Base-by-base conservation (phyloP, 1,139 yeast species). In the Meyerozyma guilliermondii region DNA sequence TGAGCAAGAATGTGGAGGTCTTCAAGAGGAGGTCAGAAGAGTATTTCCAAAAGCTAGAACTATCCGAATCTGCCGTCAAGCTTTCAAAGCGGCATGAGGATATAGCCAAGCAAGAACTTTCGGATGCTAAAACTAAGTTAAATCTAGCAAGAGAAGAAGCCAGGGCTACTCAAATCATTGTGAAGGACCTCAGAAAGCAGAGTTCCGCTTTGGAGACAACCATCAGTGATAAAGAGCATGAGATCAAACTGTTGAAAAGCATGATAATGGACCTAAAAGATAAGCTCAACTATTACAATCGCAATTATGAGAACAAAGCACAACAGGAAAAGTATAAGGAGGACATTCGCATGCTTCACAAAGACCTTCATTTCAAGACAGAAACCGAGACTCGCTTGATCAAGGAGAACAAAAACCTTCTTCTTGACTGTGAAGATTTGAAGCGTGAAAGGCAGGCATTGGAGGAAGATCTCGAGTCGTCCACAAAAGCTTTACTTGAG, bases 11-110 rank as follows among this genome's bases (percentile, higher is more conserved):
- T 34, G 65, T 84, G 35, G 80, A 77, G 27, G 66, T 86, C 31
- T 88, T 85, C 61, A 84, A 81, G 55, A 65, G 70, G 34, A 75
- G 96, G 45, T 81, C 95, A 13, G 92, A 87, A 39, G 87, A 84
- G 50, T 86, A 87, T 55, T 80, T 76, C 53, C 71, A 74, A 46
- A 86, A 87, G 52, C 68, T 89, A 30, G 95, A 88, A 54, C 75
- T 80, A 46, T 92, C 95, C 0, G 96, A 91, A 55, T 73, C 83
- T 40, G 84, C 88, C 2, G 80, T 86, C 2, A 68, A 75, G 39
- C 75, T 80, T 40, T 79, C 88, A 3, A 68, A 68, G 50, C 71
- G 87, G 50, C 80, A 83, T 14, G 91, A 84, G 55, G 74, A 74
- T 41, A 62, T 70, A 42, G 75, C 85, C 7, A 66, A 63, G 39